Conservation (phyloP, 2,329 filamentous ascomycete genomes). For the Trichoderma sp. region DNA sequence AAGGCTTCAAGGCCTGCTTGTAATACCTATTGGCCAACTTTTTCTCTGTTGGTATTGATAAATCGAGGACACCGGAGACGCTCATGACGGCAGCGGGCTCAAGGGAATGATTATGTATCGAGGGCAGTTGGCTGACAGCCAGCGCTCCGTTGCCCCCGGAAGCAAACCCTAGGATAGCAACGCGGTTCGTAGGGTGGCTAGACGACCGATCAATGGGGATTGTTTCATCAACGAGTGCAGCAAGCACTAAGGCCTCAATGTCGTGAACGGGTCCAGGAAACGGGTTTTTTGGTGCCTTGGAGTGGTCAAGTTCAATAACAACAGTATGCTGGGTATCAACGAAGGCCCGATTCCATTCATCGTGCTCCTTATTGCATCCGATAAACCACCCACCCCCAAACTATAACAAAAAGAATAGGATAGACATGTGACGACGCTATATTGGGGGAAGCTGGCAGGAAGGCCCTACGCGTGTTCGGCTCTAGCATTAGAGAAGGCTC, state of each 20-base stretch:
- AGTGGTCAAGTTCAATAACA: not conserved
- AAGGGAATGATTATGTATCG: not conserved
- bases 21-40: not conserved
- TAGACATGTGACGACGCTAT: not conserved
- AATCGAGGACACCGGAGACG: not conserved
- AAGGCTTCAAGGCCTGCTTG: not conserved
- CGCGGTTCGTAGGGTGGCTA: not conserved
- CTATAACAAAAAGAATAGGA: not conserved
- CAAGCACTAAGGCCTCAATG: not conserved
- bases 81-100: not conserved
- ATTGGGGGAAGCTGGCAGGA: not conserved
- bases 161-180: not conserved
- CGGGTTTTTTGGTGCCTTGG: not conserved
- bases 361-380: not conserved
- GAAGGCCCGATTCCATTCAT: not conserved
- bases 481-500: not conserved
- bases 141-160: not conserved
- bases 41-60: not conserved
- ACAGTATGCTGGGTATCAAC: not conserved
- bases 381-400: not conserved
- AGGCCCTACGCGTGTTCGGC: not conserved
- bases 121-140: not conserved
- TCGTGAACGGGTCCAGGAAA: not conserved
- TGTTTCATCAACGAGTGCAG: not conserved
- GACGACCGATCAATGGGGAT: not conserved